Percentiles rank a stretch among this genome's conserved stretches.
Evolutionary conservation across 805 yeast species (phyloP).

Genomic region (Metschnikowia sp.): DNA sequence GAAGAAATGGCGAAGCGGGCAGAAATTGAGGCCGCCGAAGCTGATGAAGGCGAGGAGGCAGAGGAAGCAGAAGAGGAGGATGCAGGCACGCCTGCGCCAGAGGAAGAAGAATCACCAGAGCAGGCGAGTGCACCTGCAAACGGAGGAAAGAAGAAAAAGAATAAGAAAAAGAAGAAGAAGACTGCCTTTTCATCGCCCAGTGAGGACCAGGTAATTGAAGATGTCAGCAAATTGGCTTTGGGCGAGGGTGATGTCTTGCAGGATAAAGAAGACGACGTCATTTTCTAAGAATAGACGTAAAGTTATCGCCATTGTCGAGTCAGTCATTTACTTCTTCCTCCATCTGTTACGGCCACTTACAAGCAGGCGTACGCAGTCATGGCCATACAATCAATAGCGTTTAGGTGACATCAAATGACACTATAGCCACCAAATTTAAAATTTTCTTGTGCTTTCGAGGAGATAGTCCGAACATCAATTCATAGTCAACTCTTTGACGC

Average conservation of each 20-base stretch:
- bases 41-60: slow-evolving; percentile 19
- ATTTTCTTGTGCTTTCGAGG: no score
- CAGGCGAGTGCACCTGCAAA: slow-evolving; percentile 1
- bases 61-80: slow-evolving; percentile 21
- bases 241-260: slow-evolving; percentile 29
- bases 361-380: no score
- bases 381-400: no score
- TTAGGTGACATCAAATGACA: no score
- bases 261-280: slow-evolving; percentile 46
- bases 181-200: slow-evolving; percentile 9
- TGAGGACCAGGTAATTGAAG: slow-evolving; percentile 23
- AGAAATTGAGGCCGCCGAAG: slow-evolving; percentile 19
- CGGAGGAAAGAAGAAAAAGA: slow-evolving; percentile 14
- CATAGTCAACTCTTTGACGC: no score
- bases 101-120: background rate
- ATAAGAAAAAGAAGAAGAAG: slow-evolving; percentile 16
- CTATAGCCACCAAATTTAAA: no score
- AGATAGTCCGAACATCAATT: no score
- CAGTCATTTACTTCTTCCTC: no score
- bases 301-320: no score
- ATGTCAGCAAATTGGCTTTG: slow-evolving; percentile 26
- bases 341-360: no score
- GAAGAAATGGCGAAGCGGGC: slow-evolving; percentile 34
- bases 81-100: slow-evolving; percentile 4
- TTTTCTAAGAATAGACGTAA: slow-evolving; percentile 22